These are phyloP conservation scores for Scutellaria galericulata DNA, from an alignment of 257 asterid species.

Conservation along the genomic window DNA sequence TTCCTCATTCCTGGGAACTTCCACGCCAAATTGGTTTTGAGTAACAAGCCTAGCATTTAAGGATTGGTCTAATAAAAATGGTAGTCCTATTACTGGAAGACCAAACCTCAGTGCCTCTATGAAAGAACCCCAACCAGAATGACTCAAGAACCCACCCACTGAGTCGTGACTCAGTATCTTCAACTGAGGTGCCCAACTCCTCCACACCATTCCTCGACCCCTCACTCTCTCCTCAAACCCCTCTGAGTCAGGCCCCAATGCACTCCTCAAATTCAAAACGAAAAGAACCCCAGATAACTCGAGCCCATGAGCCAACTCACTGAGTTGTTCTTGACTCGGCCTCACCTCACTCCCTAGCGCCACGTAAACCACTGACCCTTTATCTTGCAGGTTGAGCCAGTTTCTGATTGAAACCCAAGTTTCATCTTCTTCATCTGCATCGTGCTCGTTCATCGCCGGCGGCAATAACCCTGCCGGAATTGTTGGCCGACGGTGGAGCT, in stretches of 20 bases:
- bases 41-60: constrained; percentile 37
- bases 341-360: constrained; percentile 53
- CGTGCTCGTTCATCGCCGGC: constrained; percentile 4
- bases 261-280: constrained; percentile 51
- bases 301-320: constrained; percentile 54
- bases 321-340: constrained; percentile 35
- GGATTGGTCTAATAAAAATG: constrained; percentile 48
- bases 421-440: constrained; percentile 15
- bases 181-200: constrained; percentile 55
- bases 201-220: constrained; percentile 53
- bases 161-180: constrained; percentile 54
- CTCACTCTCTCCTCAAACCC: constrained; percentile 48
- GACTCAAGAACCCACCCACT: constrained; percentile 55
- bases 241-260: constrained; percentile 1
- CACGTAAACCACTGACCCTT: constrained; percentile 43
- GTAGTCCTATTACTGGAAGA: constrained; percentile 40
- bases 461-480: constrained; percentile 52
- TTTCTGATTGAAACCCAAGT: constrained; percentile 36
- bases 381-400: constrained; percentile 41
- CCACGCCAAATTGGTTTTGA: constrained; percentile 31
- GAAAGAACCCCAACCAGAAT: constrained; percentile 56
- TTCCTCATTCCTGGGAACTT: constrained; percentile 38
- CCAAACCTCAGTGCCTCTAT: constrained; percentile 48
- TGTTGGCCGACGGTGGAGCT: constrained; percentile 34
- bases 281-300: constrained; percentile 48